Evolutionary conservation across 2,329 filamentous ascomycete genomes (phyloP).

Genomic region (Bipolaris victoriae): DNA sequence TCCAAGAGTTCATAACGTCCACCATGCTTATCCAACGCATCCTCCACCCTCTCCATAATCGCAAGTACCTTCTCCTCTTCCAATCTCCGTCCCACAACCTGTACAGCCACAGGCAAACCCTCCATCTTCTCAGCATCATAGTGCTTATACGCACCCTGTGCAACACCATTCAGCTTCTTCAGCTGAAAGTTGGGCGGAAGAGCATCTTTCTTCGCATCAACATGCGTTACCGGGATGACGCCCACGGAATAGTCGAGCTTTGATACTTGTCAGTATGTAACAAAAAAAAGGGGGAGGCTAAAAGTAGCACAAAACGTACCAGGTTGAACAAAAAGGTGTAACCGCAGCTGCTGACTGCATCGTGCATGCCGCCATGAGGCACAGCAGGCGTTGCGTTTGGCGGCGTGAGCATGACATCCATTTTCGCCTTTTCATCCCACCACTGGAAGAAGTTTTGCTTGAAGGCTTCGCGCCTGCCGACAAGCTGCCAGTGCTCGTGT

Average conservation of each 20-base stretch:
- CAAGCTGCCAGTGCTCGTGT: constrained; percentile 82
- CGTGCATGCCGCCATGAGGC: constrained; percentile 83
- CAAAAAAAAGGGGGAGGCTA: background rate
- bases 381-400: constrained; percentile 90
- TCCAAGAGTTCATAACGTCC: constrained; percentile 59
- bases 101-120: constrained; percentile 83
- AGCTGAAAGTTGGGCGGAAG: constrained; percentile 67
- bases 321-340: constrained; percentile 95
- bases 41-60: constrained; percentile 79
- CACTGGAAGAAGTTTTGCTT: constrained; percentile 81
- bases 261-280: constrained; percentile 10
- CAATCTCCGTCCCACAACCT: constrained; percentile 78
- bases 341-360: constrained; percentile 83
- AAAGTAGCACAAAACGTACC: constrained; percentile 58
- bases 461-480: constrained; percentile 77
- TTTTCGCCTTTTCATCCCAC: constrained; percentile 71
- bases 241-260: constrained; percentile 85
- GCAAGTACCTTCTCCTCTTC: constrained; percentile 89
- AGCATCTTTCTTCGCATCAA: constrained; percentile 72
- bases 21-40: constrained; percentile 66
- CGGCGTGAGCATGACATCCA: constrained; percentile 83
- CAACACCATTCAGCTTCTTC: constrained; percentile 76
- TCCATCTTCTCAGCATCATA: constrained; percentile 86
- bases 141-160: constrained; percentile 80
- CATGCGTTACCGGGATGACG: constrained; percentile 83